Evolutionary conservation across 2,329 filamentous ascomycete genomes (phyloP).

Genomic region (Fusarium annulatum): DNA sequence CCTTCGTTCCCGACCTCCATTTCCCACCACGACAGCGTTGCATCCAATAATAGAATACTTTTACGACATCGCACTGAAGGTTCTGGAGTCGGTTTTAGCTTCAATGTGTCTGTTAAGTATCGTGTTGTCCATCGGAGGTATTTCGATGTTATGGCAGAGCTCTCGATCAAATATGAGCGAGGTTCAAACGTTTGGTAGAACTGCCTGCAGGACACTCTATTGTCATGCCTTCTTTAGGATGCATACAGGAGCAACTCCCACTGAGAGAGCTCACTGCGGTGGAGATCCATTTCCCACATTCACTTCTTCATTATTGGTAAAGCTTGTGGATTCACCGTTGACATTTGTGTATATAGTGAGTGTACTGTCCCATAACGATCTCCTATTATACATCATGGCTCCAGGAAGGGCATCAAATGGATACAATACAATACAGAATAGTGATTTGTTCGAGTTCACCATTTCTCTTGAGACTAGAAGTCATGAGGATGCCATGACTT

Average conservation of each 20-base stretch:
- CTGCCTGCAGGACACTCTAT: background rate
- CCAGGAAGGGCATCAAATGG: background rate
- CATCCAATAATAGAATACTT: background rate
- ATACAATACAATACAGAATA: background rate
- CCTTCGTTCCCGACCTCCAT: background rate
- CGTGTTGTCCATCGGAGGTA: background rate
- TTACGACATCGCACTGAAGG: background rate
- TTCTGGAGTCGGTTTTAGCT: background rate
- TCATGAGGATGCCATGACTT: background rate
- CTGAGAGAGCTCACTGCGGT: too few species aligned
- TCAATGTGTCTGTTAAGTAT: background rate
- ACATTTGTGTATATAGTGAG: background rate
- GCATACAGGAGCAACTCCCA: background rate
- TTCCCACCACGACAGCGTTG: background rate
- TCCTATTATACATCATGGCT: background rate
- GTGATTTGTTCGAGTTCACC: background rate
- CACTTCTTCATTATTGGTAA: background rate
- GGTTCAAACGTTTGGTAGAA: background rate
- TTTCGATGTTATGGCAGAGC: background rate
- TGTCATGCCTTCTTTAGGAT: background rate
- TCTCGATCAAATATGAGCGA: background rate
- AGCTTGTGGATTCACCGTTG: background rate
- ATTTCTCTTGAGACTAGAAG: background rate
- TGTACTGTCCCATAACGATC: too few species aligned
- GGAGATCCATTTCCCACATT: background rate